Conservation (phyloP, 2,329 filamentous ascomycete genomes). For the Microdochium bolleyi region DNA sequence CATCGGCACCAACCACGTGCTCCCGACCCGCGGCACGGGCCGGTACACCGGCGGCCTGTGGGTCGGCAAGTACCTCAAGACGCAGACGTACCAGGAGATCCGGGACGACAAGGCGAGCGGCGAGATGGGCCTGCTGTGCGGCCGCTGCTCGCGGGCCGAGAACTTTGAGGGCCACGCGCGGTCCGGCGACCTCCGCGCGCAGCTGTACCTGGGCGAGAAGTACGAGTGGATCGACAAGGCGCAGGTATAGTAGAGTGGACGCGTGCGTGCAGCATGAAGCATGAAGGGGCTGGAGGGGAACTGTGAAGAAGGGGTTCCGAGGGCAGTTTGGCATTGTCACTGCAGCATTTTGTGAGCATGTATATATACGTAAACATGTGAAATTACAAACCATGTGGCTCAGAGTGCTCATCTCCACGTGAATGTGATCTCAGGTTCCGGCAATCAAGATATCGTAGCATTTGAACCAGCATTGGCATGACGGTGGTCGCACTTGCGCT, state of each 20-base stretch:
- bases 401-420: too few species aligned
- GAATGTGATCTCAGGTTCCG: too few species aligned
- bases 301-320: too few species aligned
- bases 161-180: conserved; percentile 44
- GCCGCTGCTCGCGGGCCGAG: conserved; percentile 38
- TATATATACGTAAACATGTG: too few species aligned
- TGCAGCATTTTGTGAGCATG: too few species aligned
- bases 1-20: conserved; percentile 47
- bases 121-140: conserved; percentile 38
- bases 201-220: conserved; percentile 30
- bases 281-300: too few species aligned
- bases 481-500: too few species aligned
- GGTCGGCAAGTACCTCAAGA: conserved; percentile 46
- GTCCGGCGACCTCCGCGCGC: conserved; percentile 38
- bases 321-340: too few species aligned
- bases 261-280: too few species aligned
- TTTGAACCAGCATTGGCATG: too few species aligned
- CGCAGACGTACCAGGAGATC: conserved; percentile 45
- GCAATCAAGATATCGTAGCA: too few species aligned
- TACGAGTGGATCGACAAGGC: conserved; percentile 32
- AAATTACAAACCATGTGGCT: too few species aligned
- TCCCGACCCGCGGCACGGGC: conserved; percentile 38
- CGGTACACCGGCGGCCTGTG: conserved; percentile 44
- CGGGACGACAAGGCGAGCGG: conserved; percentile 31
- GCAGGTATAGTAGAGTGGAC: neutral